Evolutionary conservation across 2,329 filamentous ascomycete species (phyloP).

Genomic region (Aspergillus pseudotamarii): DNA sequence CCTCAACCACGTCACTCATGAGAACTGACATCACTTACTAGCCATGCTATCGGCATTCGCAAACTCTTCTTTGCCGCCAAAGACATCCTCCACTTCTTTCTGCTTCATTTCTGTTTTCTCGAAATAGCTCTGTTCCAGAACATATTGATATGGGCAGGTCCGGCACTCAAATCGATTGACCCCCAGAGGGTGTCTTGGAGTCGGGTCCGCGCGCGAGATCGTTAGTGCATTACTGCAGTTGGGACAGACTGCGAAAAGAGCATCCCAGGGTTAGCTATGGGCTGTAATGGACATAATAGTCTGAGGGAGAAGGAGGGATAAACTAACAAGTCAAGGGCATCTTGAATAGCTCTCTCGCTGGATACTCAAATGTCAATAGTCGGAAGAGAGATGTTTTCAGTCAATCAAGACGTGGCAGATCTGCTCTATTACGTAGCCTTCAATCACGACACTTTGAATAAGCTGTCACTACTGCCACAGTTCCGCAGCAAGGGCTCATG

Average conservation of each 20-base stretch:
- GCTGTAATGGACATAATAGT: not conserved
- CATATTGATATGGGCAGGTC: constrained; percentile 90
- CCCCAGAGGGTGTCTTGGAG: constrained; percentile 43
- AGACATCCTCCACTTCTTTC: constrained; percentile 86
- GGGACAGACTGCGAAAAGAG: constrained; percentile 45
- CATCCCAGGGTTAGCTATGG: constrained; percentile 20
- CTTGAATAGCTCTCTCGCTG: constrained; percentile 12
- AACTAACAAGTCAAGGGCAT: constrained; percentile 46
- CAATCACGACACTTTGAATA: not conserved
- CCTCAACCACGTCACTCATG: constrained; percentile 2
- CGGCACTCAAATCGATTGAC: constrained; percentile 90
- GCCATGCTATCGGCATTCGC: constrained; percentile 85
- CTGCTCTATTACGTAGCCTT: not conserved
- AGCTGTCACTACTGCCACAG: constrained; percentile 4
- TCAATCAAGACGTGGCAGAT: not conserved
- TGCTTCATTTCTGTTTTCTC: constrained; percentile 78
- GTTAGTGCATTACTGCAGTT: constrained; percentile 54
- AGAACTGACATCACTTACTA: constrained; percentile 44
- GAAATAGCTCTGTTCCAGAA: constrained; percentile 77
- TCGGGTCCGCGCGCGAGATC: constrained; percentile 45
- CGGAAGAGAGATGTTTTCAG: not conserved
- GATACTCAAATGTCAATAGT: not conserved
- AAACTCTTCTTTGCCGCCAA: constrained; percentile 86
- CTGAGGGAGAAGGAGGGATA: not conserved
- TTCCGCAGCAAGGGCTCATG: constrained; percentile 18